Evolutionary conservation across 2,329 filamentous ascomycete genomes (phyloP), one percentile per base, ranked within the genome.

Genomic region (Canariomyces notabilis): DNA sequence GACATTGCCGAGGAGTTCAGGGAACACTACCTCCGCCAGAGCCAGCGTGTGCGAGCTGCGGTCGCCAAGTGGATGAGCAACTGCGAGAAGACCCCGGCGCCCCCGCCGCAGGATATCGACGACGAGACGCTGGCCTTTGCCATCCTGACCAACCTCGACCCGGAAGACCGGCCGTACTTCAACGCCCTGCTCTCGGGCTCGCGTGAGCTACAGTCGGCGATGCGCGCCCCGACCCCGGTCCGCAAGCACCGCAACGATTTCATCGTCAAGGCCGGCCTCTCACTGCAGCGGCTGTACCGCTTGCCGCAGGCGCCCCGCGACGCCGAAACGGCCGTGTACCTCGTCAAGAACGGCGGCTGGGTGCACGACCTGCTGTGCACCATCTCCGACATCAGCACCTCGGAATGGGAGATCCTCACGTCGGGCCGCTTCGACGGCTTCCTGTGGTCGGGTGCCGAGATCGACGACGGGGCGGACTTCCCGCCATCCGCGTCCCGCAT

Each of bases 391-490:
- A 93, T 97, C 57, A 93, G 85, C 61, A 79, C 83, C 37, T 86
- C 87, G n/a, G 91, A 97, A 66, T 97, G 91, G 91, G 91, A 96
- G 52, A 95, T 97, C 45, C 75, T 97, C 11, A 88, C 85, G 4
- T 96, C 91, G 0, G 91, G 91, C 21, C 85, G 91, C 21, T 97
- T 97, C 59, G 90, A 96, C 61, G 91, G 91, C 4, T 97, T 97
- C 67, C 75, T 96, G 16, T 95, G 91, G 81, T 95, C 89, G 36
- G 91, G 91, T 18, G 89, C 88, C 6, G 90, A 96, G 43, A n/a
- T n/a, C n/a, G 76, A 78, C 20, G 59, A 64, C 20, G 52, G 58
- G 22, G 55, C 60, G 55, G 46, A 67, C 52, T 39, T 65, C 57
- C 58, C 64, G 42, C 74, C 75, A n/a, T 61, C 61, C 23, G 64